Conservation (phyloP, 176 grass and related monocot genomes). For the Zizania latifolia region DNA sequence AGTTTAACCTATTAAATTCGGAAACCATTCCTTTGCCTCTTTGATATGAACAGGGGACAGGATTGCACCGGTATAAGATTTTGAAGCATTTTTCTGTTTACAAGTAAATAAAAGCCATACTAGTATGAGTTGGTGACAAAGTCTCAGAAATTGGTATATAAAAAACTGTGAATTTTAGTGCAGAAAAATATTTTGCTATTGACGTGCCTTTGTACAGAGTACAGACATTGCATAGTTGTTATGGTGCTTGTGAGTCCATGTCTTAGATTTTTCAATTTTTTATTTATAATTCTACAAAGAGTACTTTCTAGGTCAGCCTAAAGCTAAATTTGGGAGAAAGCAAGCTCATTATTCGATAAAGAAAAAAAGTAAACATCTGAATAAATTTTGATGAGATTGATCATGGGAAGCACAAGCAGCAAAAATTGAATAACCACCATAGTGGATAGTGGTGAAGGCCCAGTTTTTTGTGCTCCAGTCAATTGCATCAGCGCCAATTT, state of each 20-base stretch:
- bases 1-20: conserved; percentile 1
- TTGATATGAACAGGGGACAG: neutral
- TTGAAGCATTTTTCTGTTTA: neutral
- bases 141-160: neutral
- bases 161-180: neutral
- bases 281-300: neutral
- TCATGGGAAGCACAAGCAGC: neutral
- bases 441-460: neutral
- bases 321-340: neutral
- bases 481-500: conserved; percentile 14
- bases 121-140: neutral
- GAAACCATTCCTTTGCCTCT: neutral
- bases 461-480: neutral
- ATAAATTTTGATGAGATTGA: neutral
- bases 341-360: neutral
- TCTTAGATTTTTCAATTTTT: neutral
- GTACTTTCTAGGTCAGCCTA: neutral
- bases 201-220: neutral
- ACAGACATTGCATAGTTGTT: neutral
- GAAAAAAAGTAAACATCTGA: neutral
- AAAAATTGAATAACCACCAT: neutral
- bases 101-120: neutral
- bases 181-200: conserved; percentile 1
- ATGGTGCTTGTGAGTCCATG: neutral
- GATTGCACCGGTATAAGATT: no score